phyloP scores from a whole-genome alignment of 371 early-diverging fungal species.

The Mortierella sp. region DNA sequence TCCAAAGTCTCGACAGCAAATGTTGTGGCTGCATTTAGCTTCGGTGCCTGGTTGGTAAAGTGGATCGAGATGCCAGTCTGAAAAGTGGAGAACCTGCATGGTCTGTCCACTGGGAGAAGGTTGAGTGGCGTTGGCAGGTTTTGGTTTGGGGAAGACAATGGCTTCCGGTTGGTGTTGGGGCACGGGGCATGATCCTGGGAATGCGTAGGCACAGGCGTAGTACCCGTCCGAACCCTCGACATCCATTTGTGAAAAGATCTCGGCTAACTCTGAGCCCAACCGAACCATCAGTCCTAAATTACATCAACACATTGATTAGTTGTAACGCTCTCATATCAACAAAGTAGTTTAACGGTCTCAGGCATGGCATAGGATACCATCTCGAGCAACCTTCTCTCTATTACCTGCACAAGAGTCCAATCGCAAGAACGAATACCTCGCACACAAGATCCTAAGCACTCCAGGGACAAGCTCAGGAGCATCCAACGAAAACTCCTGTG shows the following conservation, averaged over 20 bases:
- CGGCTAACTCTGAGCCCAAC: slow-evolving; percentile 37
- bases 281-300: slow-evolving; percentile 42
- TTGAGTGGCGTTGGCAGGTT: slow-evolving; percentile 42
- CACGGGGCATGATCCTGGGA: slow-evolving; percentile 54
- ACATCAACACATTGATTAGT: neutral
- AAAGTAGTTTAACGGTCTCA: neutral
- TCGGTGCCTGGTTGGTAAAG: slow-evolving; percentile 39
- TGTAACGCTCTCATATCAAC: neutral
- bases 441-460: slow-evolving; percentile 33
- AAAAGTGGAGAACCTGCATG: slow-evolving; percentile 51
- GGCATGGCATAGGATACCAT: too few species aligned
- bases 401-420: slow-evolving; percentile 52
- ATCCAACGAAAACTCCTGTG: slow-evolving; percentile 33
- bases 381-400: too few species aligned
- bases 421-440: slow-evolving; percentile 31
- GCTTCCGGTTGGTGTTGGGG: slow-evolving; percentile 39
- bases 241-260: slow-evolving; percentile 43
- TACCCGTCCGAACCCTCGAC: slow-evolving; percentile 47
- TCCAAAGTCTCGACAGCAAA: slow-evolving; percentile 56
- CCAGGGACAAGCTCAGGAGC: slow-evolving; percentile 51
- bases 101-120: slow-evolving; percentile 51
- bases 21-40: slow-evolving; percentile 54
- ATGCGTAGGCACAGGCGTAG: slow-evolving; percentile 47
- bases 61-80: slow-evolving; percentile 58
- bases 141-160: slow-evolving; percentile 47